Evolutionary conservation across 2,329 filamentous ascomycete species (phyloP).

Genomic region (Hirsutella rhossiliensis): DNA sequence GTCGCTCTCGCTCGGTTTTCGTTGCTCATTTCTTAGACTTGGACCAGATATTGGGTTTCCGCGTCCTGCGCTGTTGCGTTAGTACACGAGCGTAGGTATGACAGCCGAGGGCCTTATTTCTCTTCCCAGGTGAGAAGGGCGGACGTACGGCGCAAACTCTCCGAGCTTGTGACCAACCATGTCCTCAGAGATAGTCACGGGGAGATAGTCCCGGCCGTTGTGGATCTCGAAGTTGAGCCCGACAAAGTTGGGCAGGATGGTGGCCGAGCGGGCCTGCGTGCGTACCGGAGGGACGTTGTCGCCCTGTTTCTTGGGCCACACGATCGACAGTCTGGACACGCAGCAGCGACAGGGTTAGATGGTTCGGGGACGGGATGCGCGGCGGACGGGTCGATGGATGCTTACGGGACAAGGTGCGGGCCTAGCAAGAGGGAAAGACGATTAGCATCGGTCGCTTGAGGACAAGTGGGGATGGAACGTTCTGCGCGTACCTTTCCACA

Average conservation of each 20-base stretch:
- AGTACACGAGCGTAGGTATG: background rate
- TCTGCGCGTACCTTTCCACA: constrained; percentile 77
- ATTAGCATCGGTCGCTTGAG: background rate
- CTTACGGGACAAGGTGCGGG: constrained; percentile 43
- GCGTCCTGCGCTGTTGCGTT: constrained; percentile 29
- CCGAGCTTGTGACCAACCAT: constrained; percentile 96
- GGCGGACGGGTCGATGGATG: too few species aligned
- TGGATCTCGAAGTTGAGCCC: constrained; percentile 82
- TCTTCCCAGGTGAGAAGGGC: background rate
- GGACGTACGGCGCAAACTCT: constrained; percentile 75
- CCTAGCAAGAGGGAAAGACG: constrained; percentile 19
- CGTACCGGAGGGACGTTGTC: constrained; percentile 60
- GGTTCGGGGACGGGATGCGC: background rate
- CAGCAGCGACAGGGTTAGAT: too few species aligned
- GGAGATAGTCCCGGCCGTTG: constrained; percentile 79
- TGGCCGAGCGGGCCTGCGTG: constrained; percentile 78
- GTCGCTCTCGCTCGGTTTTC: background rate
- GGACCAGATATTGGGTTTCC: constrained; percentile 45
- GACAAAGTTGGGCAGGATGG: constrained; percentile 86
- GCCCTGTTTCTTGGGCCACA: constrained; percentile 43
- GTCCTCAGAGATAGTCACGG: constrained; percentile 77
- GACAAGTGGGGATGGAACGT: background rate
- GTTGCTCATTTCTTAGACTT: constrained; percentile 22
- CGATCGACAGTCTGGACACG: constrained; percentile 46
- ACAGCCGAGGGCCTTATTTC: background rate